Conservation (phyloP, 257 asterid species). For the Solanum etuberosum region DNA sequence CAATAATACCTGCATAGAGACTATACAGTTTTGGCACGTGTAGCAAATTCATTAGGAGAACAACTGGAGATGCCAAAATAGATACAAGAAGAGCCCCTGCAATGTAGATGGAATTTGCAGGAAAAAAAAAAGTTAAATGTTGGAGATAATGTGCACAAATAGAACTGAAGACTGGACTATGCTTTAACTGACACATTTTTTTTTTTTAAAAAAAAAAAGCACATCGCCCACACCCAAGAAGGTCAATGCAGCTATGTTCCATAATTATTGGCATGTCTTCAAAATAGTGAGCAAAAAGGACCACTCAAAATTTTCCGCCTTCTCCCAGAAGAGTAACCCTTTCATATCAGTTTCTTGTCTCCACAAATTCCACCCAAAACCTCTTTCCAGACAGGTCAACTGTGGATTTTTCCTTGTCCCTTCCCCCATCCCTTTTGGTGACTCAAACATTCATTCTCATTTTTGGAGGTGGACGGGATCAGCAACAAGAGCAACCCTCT, state of each 20-base stretch:
- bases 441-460: neutral
- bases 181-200: neutral
- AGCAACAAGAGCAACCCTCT: neutral
- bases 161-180: neutral
- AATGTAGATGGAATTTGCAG: neutral
- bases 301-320: neutral
- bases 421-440: neutral
- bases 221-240: neutral
- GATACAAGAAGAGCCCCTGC: constrained; percentile 77
- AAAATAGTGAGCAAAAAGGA: neutral
- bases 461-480: neutral
- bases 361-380: neutral
- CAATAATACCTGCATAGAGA: constrained; percentile 57
- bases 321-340: neutral
- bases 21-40: constrained; percentile 68
- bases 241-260: neutral
- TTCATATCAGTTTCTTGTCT: neutral
- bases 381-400: neutral
- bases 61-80: constrained; percentile 66
- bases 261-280: neutral
- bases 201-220: neutral
- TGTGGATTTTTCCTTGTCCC: neutral
- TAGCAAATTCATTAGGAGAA: constrained; percentile 39
- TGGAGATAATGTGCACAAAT: neutral
- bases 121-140: neutral